Conservation (phyloP, 2,329 filamentous ascomycete species). For the Aspergillus costaricaensis region DNA sequence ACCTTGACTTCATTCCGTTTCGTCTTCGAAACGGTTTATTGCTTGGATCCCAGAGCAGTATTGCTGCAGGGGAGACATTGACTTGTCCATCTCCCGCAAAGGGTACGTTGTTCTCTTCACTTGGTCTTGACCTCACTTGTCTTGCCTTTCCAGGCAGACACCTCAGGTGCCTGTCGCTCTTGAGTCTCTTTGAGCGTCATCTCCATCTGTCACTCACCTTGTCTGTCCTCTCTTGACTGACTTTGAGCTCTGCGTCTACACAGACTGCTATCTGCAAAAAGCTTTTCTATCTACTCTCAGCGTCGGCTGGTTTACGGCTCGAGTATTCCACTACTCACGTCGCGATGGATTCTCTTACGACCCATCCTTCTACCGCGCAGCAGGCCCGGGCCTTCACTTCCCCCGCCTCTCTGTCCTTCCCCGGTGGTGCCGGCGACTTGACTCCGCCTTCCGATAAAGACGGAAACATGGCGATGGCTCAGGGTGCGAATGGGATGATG, state of each 20-base stretch:
- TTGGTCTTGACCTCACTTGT: constrained; percentile 5
- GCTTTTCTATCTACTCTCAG: constrained; percentile 19
- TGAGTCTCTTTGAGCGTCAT: neutral
- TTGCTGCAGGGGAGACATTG: constrained; percentile 81
- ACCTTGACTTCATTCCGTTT: neutral
- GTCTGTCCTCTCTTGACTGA: constrained; percentile 12
- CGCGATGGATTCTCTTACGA: constrained; percentile 85
- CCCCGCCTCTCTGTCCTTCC: constrained; percentile 88
- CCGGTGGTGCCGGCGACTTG: constrained; percentile 77
- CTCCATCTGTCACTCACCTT: neutral
- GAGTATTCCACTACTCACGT: constrained; percentile 29
- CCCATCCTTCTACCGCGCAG: constrained; percentile 84
- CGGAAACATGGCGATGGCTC: constrained; percentile 51
- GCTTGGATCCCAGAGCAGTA: constrained; percentile 22
- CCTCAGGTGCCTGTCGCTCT: constrained; percentile 8
- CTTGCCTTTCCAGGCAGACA: constrained; percentile 1
- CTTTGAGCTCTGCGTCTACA: constrained; percentile 17
- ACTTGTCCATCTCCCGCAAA: constrained; percentile 92
- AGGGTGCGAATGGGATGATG: constrained; percentile 50
- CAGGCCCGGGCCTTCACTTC: constrained; percentile 97
- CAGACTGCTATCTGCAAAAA: constrained; percentile 31
- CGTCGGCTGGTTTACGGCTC: constrained; percentile 28
- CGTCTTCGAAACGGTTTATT: neutral
- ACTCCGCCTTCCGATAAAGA: constrained; percentile 75
- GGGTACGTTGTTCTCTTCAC: constrained; percentile 45